Base-by-base conservation (phyloP, 805 yeast genomes). In the Wickerhamiella dianesei region DNA sequence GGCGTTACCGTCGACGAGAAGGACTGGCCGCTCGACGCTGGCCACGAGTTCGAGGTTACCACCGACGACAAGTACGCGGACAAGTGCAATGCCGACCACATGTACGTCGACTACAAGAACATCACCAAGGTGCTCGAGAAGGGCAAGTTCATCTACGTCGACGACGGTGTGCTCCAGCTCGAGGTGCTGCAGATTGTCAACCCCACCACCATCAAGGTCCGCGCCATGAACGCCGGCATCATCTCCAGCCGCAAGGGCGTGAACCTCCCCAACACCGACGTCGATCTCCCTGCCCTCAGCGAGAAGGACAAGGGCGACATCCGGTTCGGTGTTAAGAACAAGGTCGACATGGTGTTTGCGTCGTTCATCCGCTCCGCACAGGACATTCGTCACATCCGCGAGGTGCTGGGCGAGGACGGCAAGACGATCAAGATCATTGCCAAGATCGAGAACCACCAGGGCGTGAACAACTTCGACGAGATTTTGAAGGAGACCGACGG, bases 401-500 rank as follows among this genome's bases (percentile, higher is more conserved):
- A 79, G 64, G 96, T 89, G 50, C 76, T 92, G 60, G 97, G 97
- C 66, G 96, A 87, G 72, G 95, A 86, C 46, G 98, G 98, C 67
- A 81, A 80, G 71, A 83, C 85, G 64, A 84, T 92, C 70, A 94
- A 92, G 77, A 87, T 92, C 73, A 88, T 92, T 61, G 82, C 86
- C 67, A 92, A 92, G 79, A 89, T 92, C 66, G 98, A 92, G 77
- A 88, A 87, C 77, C 97, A 89, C 75, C 98, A 92, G 73, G 98
- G 98, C 77, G 97, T 92, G 63, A 88, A 92, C 83, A 92, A 92
- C 80, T 92, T 92, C 66, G 98, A 92, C 70, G 96, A 85, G 54
- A 92, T 92, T 65, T 79, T 92, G 66, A 68, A 67, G 62, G 95
- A 80, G 69, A 92, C 98, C 54, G 98, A 92, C 67, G 98, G 97